Percentiles rank a stretch among this genome's conserved stretches.
Evolutionary conservation across 805 yeast species (phyloP).

Genomic region (Ogataea degrootiae): DNA sequence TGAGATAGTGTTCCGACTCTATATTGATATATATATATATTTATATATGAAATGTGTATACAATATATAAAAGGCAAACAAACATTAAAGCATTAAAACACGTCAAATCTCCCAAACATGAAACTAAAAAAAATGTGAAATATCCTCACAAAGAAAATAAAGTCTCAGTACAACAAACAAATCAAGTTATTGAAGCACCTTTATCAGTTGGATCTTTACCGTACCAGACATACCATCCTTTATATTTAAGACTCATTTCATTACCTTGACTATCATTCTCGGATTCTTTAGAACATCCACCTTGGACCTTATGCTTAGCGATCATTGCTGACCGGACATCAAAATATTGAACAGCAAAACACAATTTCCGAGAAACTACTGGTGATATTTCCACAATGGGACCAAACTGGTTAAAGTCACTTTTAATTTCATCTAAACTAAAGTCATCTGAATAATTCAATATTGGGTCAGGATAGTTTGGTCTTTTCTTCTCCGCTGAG

Average conservation of each 20-base stretch:
- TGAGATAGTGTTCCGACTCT: too few relatives aligned
- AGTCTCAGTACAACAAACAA: too few relatives aligned
- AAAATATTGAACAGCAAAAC: constrained; percentile 55
- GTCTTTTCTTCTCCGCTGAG: constrained; percentile 14
- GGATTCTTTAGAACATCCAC: neutral
- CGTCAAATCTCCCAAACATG: too few relatives aligned
- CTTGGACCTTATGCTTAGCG: constrained; percentile 43
- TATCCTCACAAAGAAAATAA: too few relatives aligned
- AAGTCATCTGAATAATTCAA: constrained; percentile 40
- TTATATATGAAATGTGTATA: too few relatives aligned
- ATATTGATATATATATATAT: too few relatives aligned
- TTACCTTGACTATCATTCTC: constrained; percentile 1
- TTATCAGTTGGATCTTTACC: constrained; percentile 63
- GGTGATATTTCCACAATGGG: constrained; percentile 58
- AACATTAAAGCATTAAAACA: too few relatives aligned
- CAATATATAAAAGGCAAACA: too few relatives aligned
- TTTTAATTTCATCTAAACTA: constrained; percentile 37
- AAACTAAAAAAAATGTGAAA: too few relatives aligned
- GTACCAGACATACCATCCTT: constrained; percentile 60
- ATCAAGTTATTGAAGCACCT: constrained; percentile 25
- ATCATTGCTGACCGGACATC: constrained; percentile 56
- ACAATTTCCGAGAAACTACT: constrained; percentile 58
- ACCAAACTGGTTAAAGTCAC: constrained; percentile 56
- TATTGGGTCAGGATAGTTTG: constrained; percentile 39
- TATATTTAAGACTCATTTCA: constrained; percentile 39